Evolutionary conservation across 768 basidiomycete species (phyloP).

Genomic region (Exsudoporus frostii): DNA sequence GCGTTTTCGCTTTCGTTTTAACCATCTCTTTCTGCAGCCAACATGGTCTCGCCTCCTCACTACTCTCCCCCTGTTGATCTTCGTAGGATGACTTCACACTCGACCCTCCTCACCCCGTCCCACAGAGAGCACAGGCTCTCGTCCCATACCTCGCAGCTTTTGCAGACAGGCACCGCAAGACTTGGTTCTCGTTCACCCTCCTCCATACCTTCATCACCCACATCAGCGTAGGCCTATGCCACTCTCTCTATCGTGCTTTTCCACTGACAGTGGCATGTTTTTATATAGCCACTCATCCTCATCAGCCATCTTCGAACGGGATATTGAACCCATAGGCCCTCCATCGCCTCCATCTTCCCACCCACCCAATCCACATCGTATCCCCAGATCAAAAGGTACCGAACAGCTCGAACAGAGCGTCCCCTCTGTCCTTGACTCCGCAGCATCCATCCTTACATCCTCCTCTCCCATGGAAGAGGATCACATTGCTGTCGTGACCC

Average conservation of each 20-base stretch:
- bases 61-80: slow-evolving; percentile 43
- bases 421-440: slow-evolving; percentile 82
- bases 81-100: slow-evolving; percentile 54
- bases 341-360: slow-evolving; percentile 39
- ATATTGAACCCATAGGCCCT: slow-evolving; percentile 63
- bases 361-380: slow-evolving; percentile 65
- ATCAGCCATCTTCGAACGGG: slow-evolving; percentile 89
- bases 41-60: slow-evolving; percentile 15
- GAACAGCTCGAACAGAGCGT: slow-evolving; percentile 77
- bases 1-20: not conserved
- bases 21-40: slow-evolving; percentile 11
- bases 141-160: slow-evolving; percentile 46
- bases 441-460: slow-evolving; percentile 66
- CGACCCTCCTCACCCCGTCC: slow-evolving; percentile 40
- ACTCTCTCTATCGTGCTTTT: slow-evolving; percentile 1
- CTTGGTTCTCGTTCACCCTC: slow-evolving; percentile 63
- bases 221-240: slow-evolving; percentile 58
- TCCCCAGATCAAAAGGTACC: slow-evolving; percentile 65
- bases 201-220: slow-evolving; percentile 79
- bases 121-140: slow-evolving; percentile 39
- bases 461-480: slow-evolving; percentile 46
- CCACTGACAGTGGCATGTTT: slow-evolving; percentile 5
- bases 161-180: slow-evolving; percentile 40
- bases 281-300: slow-evolving; percentile 60
- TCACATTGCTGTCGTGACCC: slow-evolving; percentile 62